A percentile compares a stretch with the other conserved stretches of the same genome.
Conservation (phyloP, 768 basidiomycete species). For the Suillus plorans region DNA sequence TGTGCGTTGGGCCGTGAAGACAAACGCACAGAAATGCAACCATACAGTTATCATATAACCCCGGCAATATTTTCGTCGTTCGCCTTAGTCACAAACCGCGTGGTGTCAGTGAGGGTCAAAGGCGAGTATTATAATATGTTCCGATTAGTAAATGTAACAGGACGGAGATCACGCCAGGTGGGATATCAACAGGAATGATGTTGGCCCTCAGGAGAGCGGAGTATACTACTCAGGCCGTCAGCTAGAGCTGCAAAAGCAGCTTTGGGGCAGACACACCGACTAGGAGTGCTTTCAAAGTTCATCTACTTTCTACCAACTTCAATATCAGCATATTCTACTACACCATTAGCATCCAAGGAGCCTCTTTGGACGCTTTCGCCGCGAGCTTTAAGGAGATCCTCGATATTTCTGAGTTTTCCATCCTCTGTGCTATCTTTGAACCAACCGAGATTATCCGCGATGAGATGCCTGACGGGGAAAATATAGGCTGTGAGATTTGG, state of each 20-base stretch:
- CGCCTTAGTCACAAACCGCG: background rate
- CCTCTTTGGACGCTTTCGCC: conserved; percentile 74
- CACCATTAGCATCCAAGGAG: conserved; percentile 44
- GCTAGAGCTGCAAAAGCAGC: background rate
- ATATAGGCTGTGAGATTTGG: background rate
- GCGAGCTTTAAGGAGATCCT: conserved; percentile 74
- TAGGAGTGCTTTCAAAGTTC: background rate
- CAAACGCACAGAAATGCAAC: background rate
- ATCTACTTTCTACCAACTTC: background rate
- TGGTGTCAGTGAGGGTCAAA: background rate
- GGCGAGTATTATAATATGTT: background rate
- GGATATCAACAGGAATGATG: background rate
- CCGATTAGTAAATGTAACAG: background rate
- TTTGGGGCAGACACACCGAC: background rate
- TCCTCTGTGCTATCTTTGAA: conserved; percentile 80
- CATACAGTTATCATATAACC: background rate
- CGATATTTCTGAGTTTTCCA: conserved; percentile 74
- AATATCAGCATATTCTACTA: conserved; percentile 50
- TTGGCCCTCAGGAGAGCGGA: background rate
- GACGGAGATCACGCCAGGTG: background rate
- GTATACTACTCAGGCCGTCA: background rate
- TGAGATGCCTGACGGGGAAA: conserved; percentile 59
- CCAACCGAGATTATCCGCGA: conserved; percentile 91
- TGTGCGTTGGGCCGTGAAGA: background rate
- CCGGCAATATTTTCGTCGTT: background rate